Base-by-base conservation (phyloP, 2,329 filamentous ascomycete genomes). In the Neofusicoccum sp. region DNA sequence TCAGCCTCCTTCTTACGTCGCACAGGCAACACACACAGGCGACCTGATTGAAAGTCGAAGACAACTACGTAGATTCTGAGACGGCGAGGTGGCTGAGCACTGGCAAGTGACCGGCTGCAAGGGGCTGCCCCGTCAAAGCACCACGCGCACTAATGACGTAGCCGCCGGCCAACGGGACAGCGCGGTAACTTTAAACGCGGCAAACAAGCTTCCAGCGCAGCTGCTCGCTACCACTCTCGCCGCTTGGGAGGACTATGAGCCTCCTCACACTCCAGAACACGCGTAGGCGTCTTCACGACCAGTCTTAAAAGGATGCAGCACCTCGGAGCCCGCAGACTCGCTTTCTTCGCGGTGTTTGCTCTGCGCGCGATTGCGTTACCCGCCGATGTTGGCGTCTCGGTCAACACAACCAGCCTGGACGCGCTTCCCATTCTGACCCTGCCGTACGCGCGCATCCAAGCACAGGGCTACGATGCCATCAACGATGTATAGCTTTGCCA, bases 391-490 rank as follows among this genome's bases (percentile, higher is more conserved):
- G 49, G 49, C 49, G 49, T 40, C 3, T 30, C 34, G 5, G 34
- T 53, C 14, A 40, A 40, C 36, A 49, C 47, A 12, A 26, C 44
- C 11, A 31, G n/a, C 11, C 41, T 34, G 1, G 47, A 65, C 54
- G 61, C 62, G 11, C 53, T 74, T n/a, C 73, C 73, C 9, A 66
- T 65, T 16, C 51, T 74, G 56, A 72, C 65, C 3, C 45, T 75
- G 9, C 73, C 72, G 4, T 75, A 75, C 63, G 73, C 68, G 6
- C 69, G 69, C 2, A 74, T 72, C 53, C 68, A 65, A 47, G 73
- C 72, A 8, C 57, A 65, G 26, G 63, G 47, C 12, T 74, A 74
- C 60, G 69, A 74, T 53, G 48, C 33, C 16, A 53, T 53, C 33
- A 53, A 53, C 48, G 48, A 53, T 24, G 48, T 53, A 53, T 7